Conservation (phyloP, 2,329 filamentous ascomycete genomes). For the Cadophora malorum region DNA sequence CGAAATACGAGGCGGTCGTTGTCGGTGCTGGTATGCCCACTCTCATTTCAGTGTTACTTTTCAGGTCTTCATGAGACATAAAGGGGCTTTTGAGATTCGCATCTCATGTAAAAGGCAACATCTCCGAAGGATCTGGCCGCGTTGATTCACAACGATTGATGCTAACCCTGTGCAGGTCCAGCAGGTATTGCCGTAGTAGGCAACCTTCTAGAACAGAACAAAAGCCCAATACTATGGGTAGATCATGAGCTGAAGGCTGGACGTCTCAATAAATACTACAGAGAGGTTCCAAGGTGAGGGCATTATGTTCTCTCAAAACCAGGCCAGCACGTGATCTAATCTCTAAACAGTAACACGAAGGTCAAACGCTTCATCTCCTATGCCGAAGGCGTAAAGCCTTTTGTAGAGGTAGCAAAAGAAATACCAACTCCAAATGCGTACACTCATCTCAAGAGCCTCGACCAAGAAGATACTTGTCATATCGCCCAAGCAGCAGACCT, state of each 20-base stretch:
- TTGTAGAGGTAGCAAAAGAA: slow-evolving; percentile 56
- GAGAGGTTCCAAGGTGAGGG: slow-evolving; percentile 60
- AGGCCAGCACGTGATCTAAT: slow-evolving; percentile 31
- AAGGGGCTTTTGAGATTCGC: neutral
- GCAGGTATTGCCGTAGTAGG: slow-evolving; percentile 66
- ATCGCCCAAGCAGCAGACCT: slow-evolving; percentile 65
- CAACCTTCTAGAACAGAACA: slow-evolving; percentile 62
- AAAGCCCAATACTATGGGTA: slow-evolving; percentile 62
- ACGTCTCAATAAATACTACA: slow-evolving; percentile 59
- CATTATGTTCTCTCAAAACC: neutral
- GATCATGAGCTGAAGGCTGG: slow-evolving; percentile 62
- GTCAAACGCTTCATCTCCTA: slow-evolving; percentile 64
- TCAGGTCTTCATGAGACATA: neutral
- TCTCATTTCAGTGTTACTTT: neutral
- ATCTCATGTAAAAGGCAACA: no score
- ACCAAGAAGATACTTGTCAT: slow-evolving; percentile 62
- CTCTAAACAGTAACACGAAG: slow-evolving; percentile 60
- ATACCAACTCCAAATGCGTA: slow-evolving; percentile 60
- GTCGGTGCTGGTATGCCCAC: slow-evolving; percentile 52
- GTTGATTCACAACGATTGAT: neutral
- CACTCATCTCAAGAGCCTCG: slow-evolving; percentile 56
- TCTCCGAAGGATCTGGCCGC: neutral
- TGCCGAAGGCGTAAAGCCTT: slow-evolving; percentile 58
- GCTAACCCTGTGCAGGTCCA: slow-evolving; percentile 49
- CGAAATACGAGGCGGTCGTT: slow-evolving; percentile 58